Percentiles rank a stretch among this genome's conserved stretches.
phyloP scores from a whole-genome alignment of 2,329 filamentous ascomycete species.

The Trichoderma sp. region DNA sequence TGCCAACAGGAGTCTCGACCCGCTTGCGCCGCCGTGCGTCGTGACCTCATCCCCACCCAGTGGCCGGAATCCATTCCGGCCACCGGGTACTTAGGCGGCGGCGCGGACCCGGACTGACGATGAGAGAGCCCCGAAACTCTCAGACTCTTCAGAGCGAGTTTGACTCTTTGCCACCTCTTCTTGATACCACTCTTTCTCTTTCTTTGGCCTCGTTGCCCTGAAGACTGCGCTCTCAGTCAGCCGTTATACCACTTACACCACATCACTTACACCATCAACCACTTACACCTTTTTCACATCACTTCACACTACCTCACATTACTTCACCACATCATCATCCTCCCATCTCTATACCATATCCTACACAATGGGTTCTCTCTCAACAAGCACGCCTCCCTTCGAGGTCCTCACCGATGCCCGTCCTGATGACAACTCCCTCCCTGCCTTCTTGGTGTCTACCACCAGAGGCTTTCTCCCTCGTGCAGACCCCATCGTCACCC shows the following conservation, averaged over 20 bases:
- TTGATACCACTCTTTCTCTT: background rate
- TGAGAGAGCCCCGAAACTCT: slow-evolving; percentile 4
- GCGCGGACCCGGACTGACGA: slow-evolving; percentile 29
- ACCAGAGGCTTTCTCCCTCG: slow-evolving; percentile 74
- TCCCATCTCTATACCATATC: background rate
- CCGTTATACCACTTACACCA: slow-evolving; percentile 2
- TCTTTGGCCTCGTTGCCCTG: background rate
- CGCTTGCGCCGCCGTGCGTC: slow-evolving; percentile 27
- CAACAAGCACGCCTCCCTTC: slow-evolving; percentile 45
- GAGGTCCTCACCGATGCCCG: slow-evolving; percentile 63
- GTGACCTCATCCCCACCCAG: slow-evolving; percentile 33
- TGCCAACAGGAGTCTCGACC: slow-evolving; percentile 12
- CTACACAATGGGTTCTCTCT: slow-evolving; percentile 44
- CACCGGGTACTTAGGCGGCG: slow-evolving; percentile 50
- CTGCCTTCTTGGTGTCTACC: slow-evolving; percentile 78
- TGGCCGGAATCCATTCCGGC: slow-evolving; percentile 53
- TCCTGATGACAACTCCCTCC: slow-evolving; percentile 63
- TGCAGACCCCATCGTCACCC: slow-evolving; percentile 58
- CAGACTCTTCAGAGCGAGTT: background rate
- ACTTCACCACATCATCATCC: background rate
- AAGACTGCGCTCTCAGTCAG: background rate
- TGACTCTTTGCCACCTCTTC: slow-evolving; percentile 1
- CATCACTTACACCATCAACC: background rate
- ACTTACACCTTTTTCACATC: slow-evolving; percentile 6
- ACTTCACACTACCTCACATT: background rate